Evolutionary conservation across 306 rosid genomes (phyloP).

Genomic region (Cicer arietinum): DNA sequence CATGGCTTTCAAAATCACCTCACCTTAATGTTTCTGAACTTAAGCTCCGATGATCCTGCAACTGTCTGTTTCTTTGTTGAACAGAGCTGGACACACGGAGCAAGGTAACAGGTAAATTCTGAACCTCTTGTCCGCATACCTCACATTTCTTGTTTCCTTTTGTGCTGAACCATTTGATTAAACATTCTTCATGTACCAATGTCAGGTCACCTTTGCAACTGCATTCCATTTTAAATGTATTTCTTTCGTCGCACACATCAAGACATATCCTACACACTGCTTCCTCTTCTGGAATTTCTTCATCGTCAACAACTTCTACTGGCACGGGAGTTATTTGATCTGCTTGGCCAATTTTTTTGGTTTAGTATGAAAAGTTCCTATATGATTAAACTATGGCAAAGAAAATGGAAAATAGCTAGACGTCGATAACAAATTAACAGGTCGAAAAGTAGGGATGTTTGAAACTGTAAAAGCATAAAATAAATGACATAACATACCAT

Average conservation of each 20-base stretch:
- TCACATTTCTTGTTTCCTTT: slow-evolving; percentile 91
- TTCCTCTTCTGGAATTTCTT: slow-evolving; percentile 99
- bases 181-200: slow-evolving; percentile 87
- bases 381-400: slow-evolving; percentile 32
- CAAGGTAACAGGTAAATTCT: slow-evolving; percentile 91
- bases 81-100: slow-evolving; percentile 71
- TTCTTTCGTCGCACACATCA: slow-evolving; percentile 81
- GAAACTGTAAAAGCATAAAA: slow-evolving; percentile 38
- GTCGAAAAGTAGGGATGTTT: slow-evolving; percentile 12
- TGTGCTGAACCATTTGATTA: slow-evolving; percentile 81
- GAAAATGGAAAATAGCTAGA: slow-evolving; percentile 1
- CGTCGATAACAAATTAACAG: slow-evolving; percentile 11
- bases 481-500: slow-evolving; percentile 58
- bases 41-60: slow-evolving; percentile 52
- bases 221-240: slow-evolving; percentile 97
- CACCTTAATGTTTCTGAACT: slow-evolving; percentile 76
- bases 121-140: slow-evolving; percentile 83
- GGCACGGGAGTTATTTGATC: slow-evolving; percentile 80
- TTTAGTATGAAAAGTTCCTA: slow-evolving; percentile 22
- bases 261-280: slow-evolving; percentile 95
- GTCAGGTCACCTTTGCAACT: slow-evolving; percentile 93
- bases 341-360: slow-evolving; percentile 47
- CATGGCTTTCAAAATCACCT: slow-evolving; percentile 55
- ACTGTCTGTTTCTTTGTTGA: slow-evolving; percentile 58
- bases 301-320: slow-evolving; percentile 66